phyloP scores from a whole-genome alignment of 768 basidiomycete species.

The Pholiota molesta region DNA sequence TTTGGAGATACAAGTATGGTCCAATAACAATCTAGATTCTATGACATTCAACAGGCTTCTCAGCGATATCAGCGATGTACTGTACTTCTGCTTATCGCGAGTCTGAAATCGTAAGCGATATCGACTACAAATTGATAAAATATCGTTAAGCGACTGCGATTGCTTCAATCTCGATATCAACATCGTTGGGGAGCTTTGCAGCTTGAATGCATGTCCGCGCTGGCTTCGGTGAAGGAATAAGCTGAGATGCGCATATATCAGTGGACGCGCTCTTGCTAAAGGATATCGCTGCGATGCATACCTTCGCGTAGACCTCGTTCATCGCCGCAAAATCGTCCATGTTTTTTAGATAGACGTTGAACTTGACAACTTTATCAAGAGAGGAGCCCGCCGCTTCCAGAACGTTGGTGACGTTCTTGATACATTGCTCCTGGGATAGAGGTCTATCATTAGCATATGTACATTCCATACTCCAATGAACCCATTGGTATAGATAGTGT shows the following conservation, averaged over 20 bases:
- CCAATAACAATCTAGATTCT: no score
- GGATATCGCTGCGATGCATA: constrained; percentile 18
- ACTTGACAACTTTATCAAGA: constrained; percentile 59
- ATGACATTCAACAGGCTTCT: no score
- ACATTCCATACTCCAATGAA: background rate
- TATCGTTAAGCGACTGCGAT: constrained; percentile 47
- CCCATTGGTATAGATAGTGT: background rate
- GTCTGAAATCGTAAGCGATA: no score
- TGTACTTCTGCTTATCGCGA: no score
- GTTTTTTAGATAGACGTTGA: constrained; percentile 64
- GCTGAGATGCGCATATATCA: constrained; percentile 16
- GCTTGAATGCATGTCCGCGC: constrained; percentile 79
- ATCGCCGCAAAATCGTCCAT: constrained; percentile 59
- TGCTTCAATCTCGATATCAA: constrained; percentile 74
- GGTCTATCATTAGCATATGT: background rate
- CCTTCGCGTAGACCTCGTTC: constrained; percentile 63
- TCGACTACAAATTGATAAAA: no score
- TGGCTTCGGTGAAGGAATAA: constrained; percentile 63
- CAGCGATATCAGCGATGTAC: no score
- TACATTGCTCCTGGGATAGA: constrained; percentile 52
- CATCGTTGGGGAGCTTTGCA: constrained; percentile 66
- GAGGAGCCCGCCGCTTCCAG: constrained; percentile 56
- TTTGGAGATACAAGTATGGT: no score
- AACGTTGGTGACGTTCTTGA: constrained; percentile 56
- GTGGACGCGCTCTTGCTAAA: background rate